Conservation (phyloP, 345 rosid genomes). For the Dipteronia sinensis region DNA sequence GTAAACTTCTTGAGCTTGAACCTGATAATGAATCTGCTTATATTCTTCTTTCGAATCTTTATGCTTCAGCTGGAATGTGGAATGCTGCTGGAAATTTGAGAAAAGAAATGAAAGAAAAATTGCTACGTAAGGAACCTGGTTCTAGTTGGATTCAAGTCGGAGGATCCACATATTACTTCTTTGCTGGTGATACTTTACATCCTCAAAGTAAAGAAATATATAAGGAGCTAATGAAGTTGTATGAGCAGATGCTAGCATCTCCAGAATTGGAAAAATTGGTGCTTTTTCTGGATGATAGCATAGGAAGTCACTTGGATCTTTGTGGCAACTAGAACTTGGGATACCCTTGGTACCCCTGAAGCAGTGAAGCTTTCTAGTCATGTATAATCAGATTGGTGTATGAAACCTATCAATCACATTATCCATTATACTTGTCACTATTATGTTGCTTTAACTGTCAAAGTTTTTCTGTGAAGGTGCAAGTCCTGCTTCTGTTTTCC, state of each 20-base stretch:
- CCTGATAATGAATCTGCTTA: conserved; percentile 42
- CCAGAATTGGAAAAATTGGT: background rate
- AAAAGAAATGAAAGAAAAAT: conserved; percentile 45
- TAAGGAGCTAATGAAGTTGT: conserved; percentile 28
- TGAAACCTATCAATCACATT: background rate
- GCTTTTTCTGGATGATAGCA: conserved; percentile 1
- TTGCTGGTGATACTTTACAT: conserved; percentile 36
- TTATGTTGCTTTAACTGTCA: background rate
- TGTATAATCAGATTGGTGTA: background rate
- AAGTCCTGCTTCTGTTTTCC: background rate
- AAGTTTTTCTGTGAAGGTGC: background rate
- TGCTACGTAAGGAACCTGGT: conserved; percentile 42
- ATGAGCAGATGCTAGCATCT: conserved; percentile 28
- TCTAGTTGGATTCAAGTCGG: conserved; percentile 42
- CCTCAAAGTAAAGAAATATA: conserved; percentile 29
- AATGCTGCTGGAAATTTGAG: conserved; percentile 41
- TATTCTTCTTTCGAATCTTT: conserved; percentile 47
- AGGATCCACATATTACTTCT: conserved; percentile 32
- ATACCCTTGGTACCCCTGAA: background rate
- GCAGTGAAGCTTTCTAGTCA: background rate
- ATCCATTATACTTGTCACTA: background rate
- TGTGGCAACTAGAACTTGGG: background rate
- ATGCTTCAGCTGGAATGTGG: conserved; percentile 50
- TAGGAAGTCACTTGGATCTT: background rate
- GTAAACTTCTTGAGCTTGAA: conserved; percentile 45